phyloP scores from a whole-genome alignment of 306 rosid genomes.

The Acacia confusa region DNA sequence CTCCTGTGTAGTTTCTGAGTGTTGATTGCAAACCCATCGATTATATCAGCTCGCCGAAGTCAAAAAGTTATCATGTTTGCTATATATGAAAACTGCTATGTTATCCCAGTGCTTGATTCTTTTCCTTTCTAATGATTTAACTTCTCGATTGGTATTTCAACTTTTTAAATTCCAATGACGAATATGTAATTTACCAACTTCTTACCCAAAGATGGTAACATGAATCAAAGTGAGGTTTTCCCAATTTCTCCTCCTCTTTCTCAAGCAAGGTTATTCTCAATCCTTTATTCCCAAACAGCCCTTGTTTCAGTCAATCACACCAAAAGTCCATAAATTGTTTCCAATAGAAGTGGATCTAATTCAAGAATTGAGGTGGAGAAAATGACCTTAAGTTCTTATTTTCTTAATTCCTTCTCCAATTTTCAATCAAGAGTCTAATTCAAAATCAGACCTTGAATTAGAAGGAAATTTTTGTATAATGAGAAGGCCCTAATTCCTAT shows the following conservation, averaged over 20 bases:
- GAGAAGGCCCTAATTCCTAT: background rate
- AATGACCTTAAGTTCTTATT: background rate
- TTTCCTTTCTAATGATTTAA: background rate
- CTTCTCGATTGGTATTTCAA: background rate
- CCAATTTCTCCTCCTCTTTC: background rate
- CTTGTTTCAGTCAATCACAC: background rate
- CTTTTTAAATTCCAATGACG: background rate
- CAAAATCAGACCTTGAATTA: background rate
- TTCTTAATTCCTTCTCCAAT: background rate
- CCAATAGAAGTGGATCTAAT: background rate
- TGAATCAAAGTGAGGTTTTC: background rate
- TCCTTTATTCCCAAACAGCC: background rate
- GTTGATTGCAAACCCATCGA: too few relatives aligned
- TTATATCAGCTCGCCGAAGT: too few relatives aligned
- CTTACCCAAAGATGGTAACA: background rate
- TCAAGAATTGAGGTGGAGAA: background rate
- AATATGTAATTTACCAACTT: background rate
- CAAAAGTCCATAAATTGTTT: background rate
- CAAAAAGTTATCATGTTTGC: too few relatives aligned
- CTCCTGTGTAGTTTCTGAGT: too few relatives aligned
- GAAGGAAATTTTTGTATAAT: background rate
- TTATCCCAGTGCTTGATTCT: background rate
- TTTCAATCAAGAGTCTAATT: background rate
- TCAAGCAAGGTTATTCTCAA: background rate
- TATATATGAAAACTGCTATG: too few relatives aligned